Base-by-base conservation (phyloP, 768 basidiomycete genomes). In the Mrakia gelida region DNA sequence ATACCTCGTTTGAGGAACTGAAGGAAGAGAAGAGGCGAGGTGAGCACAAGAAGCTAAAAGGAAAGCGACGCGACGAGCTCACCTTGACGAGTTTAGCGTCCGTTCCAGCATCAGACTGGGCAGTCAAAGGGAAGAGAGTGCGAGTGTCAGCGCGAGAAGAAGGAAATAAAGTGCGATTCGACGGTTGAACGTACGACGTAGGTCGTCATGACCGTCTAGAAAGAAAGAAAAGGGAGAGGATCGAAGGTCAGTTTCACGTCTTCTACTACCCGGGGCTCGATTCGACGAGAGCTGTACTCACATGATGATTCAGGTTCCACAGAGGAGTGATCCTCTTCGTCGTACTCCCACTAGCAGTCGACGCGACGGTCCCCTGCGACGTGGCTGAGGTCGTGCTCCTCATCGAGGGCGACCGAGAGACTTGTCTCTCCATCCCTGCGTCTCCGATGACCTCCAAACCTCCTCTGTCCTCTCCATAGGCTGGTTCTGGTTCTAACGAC, bases 291-390 rank as follows among this genome's bases (percentile, higher is more conserved):
- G 6, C 34, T n/a, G 30, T n/a, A 67, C 62, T 45, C 34, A 75
- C 71, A 41, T 78, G 77, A 52, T 49, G 73, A 16, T 73, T 62
- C 23, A 78, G 72, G 63, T 78, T 78, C 49, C 72, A 78, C 21
- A 78, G 45, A 32, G 77, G 77, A 21, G 72, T 45, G 71, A 78
- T 63, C 28, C 77, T 59, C 59, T 78, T 78, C 26, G 71, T 18
- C 11, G 32, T 43, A 9, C 23, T n/a, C 6, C 76, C 43, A 28
- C n/a, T 43, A 52, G 71, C 45, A 8, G 21, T 67, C 30, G 67
- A 70, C 34, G 67, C 67, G 38, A 70, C 67, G 16, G 67, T 70
- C 23, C 34, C 67, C 38, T 34, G 34, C 67, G 67, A 70, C 34
- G 67, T 70, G 10, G 67, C 67, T 11, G 67, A 70, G 10, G 67